Conservation (phyloP, 371 early-diverging fungal species). For the Funneliformis caledonium region DNA sequence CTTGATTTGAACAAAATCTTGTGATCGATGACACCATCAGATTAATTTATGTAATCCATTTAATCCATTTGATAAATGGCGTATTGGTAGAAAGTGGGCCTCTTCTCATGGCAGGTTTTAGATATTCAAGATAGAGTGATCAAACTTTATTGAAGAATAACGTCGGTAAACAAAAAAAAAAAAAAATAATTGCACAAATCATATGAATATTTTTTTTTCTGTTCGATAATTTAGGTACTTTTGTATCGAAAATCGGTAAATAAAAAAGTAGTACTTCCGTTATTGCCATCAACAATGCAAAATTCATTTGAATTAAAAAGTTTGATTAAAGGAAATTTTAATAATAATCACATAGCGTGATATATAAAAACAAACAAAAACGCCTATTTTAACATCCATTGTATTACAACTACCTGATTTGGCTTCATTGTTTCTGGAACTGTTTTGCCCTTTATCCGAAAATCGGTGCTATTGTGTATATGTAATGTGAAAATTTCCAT, state of each 20-base stretch:
- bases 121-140: background rate
- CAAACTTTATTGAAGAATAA: background rate
- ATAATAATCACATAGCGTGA: background rate
- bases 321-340: background rate
- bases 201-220: background rate
- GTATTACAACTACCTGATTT: background rate
- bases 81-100: background rate
- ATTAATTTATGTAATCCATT: background rate
- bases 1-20: background rate
- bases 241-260: background rate
- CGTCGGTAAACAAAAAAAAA: too few species aligned
- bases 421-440: background rate
- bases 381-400: background rate
- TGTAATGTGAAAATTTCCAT: background rate
- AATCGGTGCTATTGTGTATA: background rate
- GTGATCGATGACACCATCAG: conserved; percentile 1
- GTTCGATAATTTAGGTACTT: background rate
- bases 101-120: background rate
- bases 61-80: background rate
- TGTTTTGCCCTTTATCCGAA: background rate
- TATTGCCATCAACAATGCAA: too few species aligned
- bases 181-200: background rate
- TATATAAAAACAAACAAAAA: background rate
- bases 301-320: background rate
- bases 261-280: background rate